Evolutionary conservation across 306 rosid species (phyloP).

Genomic region (Spatholobus suberectus): DNA sequence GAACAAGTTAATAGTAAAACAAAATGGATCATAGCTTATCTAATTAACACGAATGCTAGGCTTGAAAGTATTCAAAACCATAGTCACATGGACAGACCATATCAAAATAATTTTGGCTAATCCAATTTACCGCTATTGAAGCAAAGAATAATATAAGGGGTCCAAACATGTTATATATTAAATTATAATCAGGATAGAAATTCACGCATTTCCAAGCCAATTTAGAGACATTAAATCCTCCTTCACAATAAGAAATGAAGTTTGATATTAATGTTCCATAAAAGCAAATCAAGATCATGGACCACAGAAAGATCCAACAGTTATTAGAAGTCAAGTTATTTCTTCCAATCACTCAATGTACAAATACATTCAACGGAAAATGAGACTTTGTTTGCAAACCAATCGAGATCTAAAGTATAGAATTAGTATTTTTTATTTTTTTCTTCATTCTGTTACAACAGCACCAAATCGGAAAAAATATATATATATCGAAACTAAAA

Average conservation of each 20-base stretch:
- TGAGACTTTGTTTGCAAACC: background rate
- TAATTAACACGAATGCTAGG: constrained; percentile 12
- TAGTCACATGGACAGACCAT: constrained; percentile 2
- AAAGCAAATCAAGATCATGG: constrained; percentile 27
- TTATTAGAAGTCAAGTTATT: background rate
- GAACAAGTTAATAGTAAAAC: constrained; percentile 12
- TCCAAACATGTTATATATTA: background rate
- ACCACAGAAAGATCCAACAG: constrained; percentile 9
- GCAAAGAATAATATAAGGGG: background rate
- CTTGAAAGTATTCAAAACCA: constrained; percentile 15
- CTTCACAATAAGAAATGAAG: background rate
- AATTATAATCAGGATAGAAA: constrained; percentile 23
- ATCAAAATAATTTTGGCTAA: background rate
- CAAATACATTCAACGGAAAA: background rate
- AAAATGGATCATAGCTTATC: constrained; percentile 14
- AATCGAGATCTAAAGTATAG: constrained; percentile 19
- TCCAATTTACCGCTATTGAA: background rate
- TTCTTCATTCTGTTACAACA: background rate
- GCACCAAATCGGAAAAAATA: background rate
- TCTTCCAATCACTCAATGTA: constrained; percentile 16
- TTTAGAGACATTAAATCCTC: constrained; percentile 1
- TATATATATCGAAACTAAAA: background rate
- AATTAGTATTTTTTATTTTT: background rate
- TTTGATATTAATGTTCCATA: background rate
- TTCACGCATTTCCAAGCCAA: background rate